Percentiles rank a stretch among this genome's conserved stretches.
Conservation (phyloP, 768 basidiomycete species). For the Phylloporus rhodoxanthus region DNA sequence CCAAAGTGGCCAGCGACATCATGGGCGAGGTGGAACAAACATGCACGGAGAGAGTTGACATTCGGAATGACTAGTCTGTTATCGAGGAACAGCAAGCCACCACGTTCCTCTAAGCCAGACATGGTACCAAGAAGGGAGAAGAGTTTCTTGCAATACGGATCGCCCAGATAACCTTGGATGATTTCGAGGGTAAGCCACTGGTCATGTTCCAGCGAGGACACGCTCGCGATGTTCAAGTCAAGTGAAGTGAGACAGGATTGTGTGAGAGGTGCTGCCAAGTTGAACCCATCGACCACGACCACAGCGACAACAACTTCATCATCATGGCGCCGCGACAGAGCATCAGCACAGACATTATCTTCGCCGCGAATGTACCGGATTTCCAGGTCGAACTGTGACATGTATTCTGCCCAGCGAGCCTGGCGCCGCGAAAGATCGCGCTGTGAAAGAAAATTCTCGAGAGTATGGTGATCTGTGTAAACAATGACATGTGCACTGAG, state of each 20-base stretch:
- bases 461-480: constrained; percentile 28
- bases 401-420: constrained; percentile 35
- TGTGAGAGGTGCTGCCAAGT: no score
- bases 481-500: constrained; percentile 2
- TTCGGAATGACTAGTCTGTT: constrained; percentile 10
- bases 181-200: not conserved
- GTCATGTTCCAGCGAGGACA: not conserved
- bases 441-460: constrained; percentile 7
- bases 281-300: no score
- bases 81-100: constrained; percentile 5
- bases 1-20: constrained; percentile 30
- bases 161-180: constrained; percentile 2
- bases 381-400: constrained; percentile 32
- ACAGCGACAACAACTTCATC: no score
- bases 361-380: constrained; percentile 22
- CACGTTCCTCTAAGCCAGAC: not conserved
- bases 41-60: not conserved
- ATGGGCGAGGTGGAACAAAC: constrained; percentile 28
- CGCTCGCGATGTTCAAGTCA: no score
- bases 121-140: not conserved
- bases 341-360: constrained; percentile 32
- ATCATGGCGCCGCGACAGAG: constrained; percentile 25
- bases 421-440: constrained; percentile 7
- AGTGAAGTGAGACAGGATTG: no score
- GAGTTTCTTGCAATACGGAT: constrained; percentile 7